Base-by-base conservation (phyloP, 345 rosid species). In the Toxicodendron radicans region DNA sequence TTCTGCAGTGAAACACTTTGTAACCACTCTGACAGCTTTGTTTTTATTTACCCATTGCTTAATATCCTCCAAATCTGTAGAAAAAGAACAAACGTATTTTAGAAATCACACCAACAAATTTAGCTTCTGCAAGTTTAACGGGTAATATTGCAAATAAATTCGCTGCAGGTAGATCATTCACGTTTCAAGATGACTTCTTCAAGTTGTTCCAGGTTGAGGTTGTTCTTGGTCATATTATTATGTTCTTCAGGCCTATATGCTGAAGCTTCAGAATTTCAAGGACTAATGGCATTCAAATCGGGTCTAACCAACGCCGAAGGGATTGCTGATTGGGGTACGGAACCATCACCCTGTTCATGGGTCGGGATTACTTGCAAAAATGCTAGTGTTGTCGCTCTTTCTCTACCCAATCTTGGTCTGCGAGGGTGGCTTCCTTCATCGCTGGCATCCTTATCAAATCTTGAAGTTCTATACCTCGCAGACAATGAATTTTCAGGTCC, bases 381-480 rank as follows among this genome's bases (percentile, higher is more conserved):
- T 59, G 58, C 66, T 17, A 45, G 57, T 71, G 74, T 59, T 27
- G 66, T 71, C 24, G 46, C 66, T 59, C 66, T 71, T 58, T 58
- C 65, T 71, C 27, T 71, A 46, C 45, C 58, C 24, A 45, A 71
- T 59, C 66, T 71, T 59, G 66, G 74, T 71, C 74, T 71, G 45
- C 23, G 24, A 45, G 66, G 74, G 56, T 10, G 16, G 41, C 58
- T 71, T 59, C 46, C 46, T 71, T 71, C 45, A 30, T 45, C 43
- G 9, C 12, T 71, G 14, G 5, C 24, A 59, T 71, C 74, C n/a
- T 45, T 71, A 23, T 45, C 66, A 58, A 58, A 45, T 49, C 58
- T 71, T 59, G 66, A 58, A 45, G 27, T 71, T 43, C 58, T 71
- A 4, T 23, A 59, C 58, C 54, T 71, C 32, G 16, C 43, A 0